Percentiles rank a stretch among this genome's conserved stretches.
Conservation (phyloP, 1,284 basidiomycete genomes). For the Irpex sp. region DNA sequence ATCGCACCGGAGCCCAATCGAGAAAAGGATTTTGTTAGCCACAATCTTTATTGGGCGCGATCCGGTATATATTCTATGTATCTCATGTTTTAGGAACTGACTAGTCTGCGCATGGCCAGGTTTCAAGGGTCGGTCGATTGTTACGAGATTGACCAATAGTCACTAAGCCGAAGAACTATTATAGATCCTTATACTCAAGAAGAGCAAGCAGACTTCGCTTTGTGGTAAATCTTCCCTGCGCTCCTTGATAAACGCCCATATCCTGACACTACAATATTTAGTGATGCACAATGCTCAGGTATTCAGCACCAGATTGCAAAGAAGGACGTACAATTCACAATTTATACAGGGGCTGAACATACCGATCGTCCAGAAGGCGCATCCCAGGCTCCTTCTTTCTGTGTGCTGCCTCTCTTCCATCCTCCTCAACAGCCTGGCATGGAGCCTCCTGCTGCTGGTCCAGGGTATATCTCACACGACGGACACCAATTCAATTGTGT, state of each 20-base stretch:
- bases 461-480: slow-evolving; percentile 53
- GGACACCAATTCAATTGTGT: slow-evolving; percentile 52
- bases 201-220: slow-evolving; percentile 47
- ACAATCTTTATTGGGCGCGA: slow-evolving; percentile 54
- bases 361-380: slow-evolving; percentile 32
- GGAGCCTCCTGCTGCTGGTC: slow-evolving; percentile 22
- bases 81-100: not conserved
- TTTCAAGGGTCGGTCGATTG: slow-evolving; percentile 25
- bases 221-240: slow-evolving; percentile 38
- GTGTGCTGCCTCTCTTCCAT: slow-evolving; percentile 54
- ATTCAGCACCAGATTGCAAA: too few species aligned
- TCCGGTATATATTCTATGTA: slow-evolving; percentile 34
- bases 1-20: slow-evolving; percentile 42
- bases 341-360: slow-evolving; percentile 44
- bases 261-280: slow-evolving; percentile 17
- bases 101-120: slow-evolving; percentile 12
- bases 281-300: slow-evolving; percentile 53
- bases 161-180: not conserved
- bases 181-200: slow-evolving; percentile 57
- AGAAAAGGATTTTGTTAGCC: slow-evolving; percentile 52
- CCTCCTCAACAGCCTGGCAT: slow-evolving; percentile 28
- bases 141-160: too few species aligned
- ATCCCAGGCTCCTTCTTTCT: slow-evolving; percentile 47
- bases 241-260: not conserved
- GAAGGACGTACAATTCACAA: too few species aligned